Base-by-base conservation (phyloP, 129 eudicot species). In the Rutidosis leptorrhynchoides region DNA sequence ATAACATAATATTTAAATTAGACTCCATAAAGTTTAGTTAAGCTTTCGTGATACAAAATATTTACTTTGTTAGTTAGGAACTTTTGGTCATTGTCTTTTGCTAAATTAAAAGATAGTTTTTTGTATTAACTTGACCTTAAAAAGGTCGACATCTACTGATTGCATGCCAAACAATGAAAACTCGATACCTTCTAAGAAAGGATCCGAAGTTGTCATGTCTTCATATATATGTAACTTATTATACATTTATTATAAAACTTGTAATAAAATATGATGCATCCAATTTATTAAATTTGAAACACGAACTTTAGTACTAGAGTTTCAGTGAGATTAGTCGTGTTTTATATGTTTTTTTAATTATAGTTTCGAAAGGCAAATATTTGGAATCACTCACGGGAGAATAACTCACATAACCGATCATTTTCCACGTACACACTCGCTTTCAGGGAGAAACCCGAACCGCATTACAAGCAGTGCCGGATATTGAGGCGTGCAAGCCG, bases 61-160 rank as follows among this genome's bases (percentile, higher is more conserved):
- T 52, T 11, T 10, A 62, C 35, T 24, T 46, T 23, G 51, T 45
- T 52, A 72, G 65, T 64, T 37, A 66, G 35, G 35, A 65, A 65
- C 71, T 25, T 65, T 64, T 53, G 62, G 52, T 32, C 21, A 32
- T 63, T 68, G 68, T 74, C 62, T 62, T 67, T 40, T 29, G 25
- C 58, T 58, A 58, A 14, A 57, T 27, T 54, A 14, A 48, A 75
- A 58, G 23, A 27, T 67, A 30, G 26, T 74, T 32, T 33, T 67
- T 74, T 67, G 74, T 74, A 67, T 23, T 32, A 67, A 29, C 52
- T 67, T 75, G 79, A 67, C 79, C 30, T 7, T 75, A 58, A 67
- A 17, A 30, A 74, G 32, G 59, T 74, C 67, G 40, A 66, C 68
- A 58, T 75, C 68, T 46, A 74, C 56, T 40, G 53, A 58, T 52